Base-by-base conservation (phyloP, 371 early-diverging fungal genomes). In the Chytridium lagenaria region DNA sequence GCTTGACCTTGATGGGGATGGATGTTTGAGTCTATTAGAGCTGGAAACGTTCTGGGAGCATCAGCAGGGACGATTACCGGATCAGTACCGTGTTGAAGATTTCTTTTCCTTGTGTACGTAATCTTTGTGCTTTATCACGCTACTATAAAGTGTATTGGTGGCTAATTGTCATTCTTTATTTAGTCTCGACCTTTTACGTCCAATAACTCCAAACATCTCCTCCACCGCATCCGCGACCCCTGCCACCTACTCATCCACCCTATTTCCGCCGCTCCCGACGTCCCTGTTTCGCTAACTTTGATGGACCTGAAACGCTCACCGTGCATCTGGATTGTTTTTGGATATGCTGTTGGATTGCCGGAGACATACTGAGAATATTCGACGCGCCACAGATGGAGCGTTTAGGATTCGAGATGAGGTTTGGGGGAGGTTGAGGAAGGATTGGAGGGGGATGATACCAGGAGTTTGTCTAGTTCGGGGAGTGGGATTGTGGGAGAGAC, bases 1-100 rank as follows among this genome's bases (percentile, higher is more conserved):
- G 50, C 79, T 96, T 81, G 97, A 97, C 78, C 76, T 90, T 16
- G 96, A 97, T 76, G 93, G 92, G 22, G 96, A 96, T 80, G 96
- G 95, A 15, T 71, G 92, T 2, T 80, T 97, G 12, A 87, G 91
- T 2, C 81, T 91, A 15, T 91, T 90, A 78, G 97, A 97, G 80
- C 81, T 97, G 22, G 87, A 90, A 52, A 87, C 91, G 55, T 91
- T 95, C 76, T 96, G 91, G 87, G 88, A 90, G 59, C 94, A 94
- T 63, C 95, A 96, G 79, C 84, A 83, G 19, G 73, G 76, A 39
- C 77, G 91, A 26, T 70, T 88, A 44, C 75, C 86, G 76, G 92
- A 92, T 77, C 76, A 82, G 52, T 81, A 88, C 74, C 76, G 82
- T 70, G 82, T 91, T 31, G 81, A 86, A 40, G 92, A 92, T 72